Evolutionary conservation across 2,329 filamentous ascomycete species (phyloP), one percentile per base, ranked within the genome.

Genomic region (Hyphodiscus sp.): DNA sequence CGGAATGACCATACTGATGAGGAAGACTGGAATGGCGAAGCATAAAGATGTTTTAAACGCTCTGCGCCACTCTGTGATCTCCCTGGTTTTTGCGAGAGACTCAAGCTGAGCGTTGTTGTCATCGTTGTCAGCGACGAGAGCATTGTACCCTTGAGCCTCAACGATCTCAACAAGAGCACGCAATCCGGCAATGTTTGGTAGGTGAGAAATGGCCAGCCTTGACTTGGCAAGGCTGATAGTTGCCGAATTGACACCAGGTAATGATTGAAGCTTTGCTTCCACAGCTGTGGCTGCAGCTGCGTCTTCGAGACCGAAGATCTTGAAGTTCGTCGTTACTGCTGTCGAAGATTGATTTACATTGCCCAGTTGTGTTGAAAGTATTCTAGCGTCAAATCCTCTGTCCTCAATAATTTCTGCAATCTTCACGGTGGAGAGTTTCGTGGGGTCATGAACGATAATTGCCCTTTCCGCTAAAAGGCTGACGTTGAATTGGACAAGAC

Each of bases 81-180:
- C 94, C 62, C 89, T 89, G 0, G 94, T 97, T 73, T 99, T 99
- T 9, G 94, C 88, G 2, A 99, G 78, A 1, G 94, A 97, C 69
- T 97, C 91, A 1, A 99, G 80, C 68, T 99, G 94, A 1, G 94
- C 92, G 66, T 95, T 95, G 69, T 95, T 97, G 72, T 99, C 94
- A 64, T 97, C 90, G 50, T 85, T 87, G 61, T 97, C 92, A 0
- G 91, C 86, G 11, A 97, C 81, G 2, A 99, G 75, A 1, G 92
- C 94, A 67, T 96, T 96, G 69, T 88, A 89, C 1, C 92, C 91
- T 19, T 82, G 76, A n/a, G 78, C 76, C 71, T 99, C 92, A 44
- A 96, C 82, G 0, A 81, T 74, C 64, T 91, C 89, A 8, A 96
- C 92, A 33, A 97, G 79, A 3, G 81, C 82, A 44, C 94, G 85